phyloP scores from a whole-genome alignment of 1,284 basidiomycete genomes.

The Ganoderma leucocontextum region DNA sequence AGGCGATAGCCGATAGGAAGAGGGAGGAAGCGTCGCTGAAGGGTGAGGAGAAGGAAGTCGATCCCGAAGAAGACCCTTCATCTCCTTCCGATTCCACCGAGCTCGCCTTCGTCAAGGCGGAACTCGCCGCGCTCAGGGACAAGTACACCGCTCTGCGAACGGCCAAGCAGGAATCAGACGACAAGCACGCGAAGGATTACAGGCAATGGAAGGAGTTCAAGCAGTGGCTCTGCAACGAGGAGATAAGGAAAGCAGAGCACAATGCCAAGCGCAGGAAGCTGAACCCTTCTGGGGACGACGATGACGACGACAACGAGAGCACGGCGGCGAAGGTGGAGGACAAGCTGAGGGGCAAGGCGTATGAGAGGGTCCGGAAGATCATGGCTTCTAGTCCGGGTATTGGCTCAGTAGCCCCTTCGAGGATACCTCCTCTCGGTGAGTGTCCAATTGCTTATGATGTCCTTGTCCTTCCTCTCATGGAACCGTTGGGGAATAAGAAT shows the following conservation, averaged over 20 bases:
- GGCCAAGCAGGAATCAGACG: constrained; percentile 32
- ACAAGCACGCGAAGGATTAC: constrained; percentile 31
- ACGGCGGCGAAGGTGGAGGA: not conserved
- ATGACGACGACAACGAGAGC: constrained; percentile 68
- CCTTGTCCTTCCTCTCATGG: not conserved
- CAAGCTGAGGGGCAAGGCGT: not conserved
- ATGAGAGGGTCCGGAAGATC: not conserved
- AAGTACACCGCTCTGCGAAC: constrained; percentile 33
- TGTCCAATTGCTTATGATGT: not conserved
- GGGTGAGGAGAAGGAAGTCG: not conserved
- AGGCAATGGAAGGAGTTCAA: constrained; percentile 33
- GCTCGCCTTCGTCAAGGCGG: constrained; percentile 19
- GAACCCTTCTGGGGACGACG: constrained; percentile 75
- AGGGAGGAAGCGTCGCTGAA: not conserved
- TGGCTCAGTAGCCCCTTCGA: not conserved
- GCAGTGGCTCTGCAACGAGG: constrained; percentile 29
- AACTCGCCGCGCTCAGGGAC: constrained; percentile 29
- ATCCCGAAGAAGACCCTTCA: not conserved
- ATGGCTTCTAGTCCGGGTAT: not conserved
- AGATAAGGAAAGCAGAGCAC: constrained; percentile 11
- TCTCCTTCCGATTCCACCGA: constrained; percentile 7
- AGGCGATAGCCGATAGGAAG: not conserved
- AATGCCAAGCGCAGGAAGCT: constrained; percentile 27
- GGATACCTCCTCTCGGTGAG: constrained; percentile 5
- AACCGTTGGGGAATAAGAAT: not conserved